A percentile compares a stretch with the other conserved stretches of the same genome.
Conservation (phyloP, 768 basidiomycete species). For the Leccinum olivaceopallidum region DNA sequence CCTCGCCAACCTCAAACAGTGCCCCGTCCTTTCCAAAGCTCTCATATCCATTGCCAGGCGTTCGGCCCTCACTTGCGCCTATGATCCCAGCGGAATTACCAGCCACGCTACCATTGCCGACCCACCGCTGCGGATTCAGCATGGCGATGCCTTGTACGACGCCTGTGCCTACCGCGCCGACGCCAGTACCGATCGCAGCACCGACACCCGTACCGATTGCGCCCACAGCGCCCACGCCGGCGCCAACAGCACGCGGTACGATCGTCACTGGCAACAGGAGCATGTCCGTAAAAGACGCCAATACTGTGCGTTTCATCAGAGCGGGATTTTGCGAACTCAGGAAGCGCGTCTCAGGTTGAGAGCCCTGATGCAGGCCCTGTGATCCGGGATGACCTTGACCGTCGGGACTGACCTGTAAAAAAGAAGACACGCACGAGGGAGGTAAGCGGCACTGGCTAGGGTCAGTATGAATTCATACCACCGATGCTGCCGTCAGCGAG, state of each 20-base stretch:
- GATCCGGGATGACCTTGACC: neutral
- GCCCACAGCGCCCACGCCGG: constrained; percentile 67
- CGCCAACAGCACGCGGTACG: constrained; percentile 80
- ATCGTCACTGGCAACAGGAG: constrained; percentile 94
- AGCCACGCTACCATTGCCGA: constrained; percentile 37
- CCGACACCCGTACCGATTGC: constrained; percentile 72
- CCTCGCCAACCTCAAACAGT: constrained; percentile 52
- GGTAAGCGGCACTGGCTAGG: neutral
- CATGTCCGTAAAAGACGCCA: constrained; percentile 88
- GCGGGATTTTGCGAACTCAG: constrained; percentile 86
- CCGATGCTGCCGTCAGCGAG: constrained; percentile 8
- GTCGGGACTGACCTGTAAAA: constrained; percentile 13
- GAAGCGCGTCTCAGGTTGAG: constrained; percentile 53
- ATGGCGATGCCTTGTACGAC: constrained; percentile 85
- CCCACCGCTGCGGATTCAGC: constrained; percentile 90
- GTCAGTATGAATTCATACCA: constrained; percentile 36
- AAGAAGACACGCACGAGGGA: neutral
- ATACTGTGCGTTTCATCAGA: constrained; percentile 86
- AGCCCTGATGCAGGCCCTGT: constrained; percentile 2
- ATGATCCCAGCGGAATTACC: neutral
- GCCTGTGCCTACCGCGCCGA: constrained; percentile 57
- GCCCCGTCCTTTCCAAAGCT: constrained; percentile 35
- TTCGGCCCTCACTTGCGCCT: neutral
- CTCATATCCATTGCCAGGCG: constrained; percentile 21
- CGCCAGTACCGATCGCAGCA: constrained; percentile 53